Percentiles rank a stretch among this genome's conserved stretches.
phyloP scores from a whole-genome alignment of 495 filamentous ascomycete genomes.

The Aspergillus diversus region DNA sequence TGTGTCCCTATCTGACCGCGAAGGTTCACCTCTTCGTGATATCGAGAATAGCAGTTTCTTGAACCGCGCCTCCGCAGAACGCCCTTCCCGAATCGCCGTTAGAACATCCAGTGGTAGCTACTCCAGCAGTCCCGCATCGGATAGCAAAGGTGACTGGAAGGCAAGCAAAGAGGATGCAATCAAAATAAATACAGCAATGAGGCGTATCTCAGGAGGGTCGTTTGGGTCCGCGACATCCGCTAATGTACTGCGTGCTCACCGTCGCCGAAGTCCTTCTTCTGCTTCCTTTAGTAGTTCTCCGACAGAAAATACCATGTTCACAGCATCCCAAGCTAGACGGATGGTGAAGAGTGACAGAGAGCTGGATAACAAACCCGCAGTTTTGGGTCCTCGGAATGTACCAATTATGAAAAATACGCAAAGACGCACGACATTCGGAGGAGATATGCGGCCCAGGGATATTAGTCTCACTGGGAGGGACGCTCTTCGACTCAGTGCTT shows the following conservation, averaged over 20 bases:
- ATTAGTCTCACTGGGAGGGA: constrained; percentile 47
- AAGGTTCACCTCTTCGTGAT: constrained; percentile 67
- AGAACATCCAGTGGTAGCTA: constrained; percentile 52
- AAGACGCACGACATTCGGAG: constrained; percentile 55
- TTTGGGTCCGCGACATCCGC: constrained; percentile 33
- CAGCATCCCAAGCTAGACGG: constrained; percentile 67
- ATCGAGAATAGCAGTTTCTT: constrained; percentile 62
- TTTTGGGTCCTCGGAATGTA: constrained; percentile 67
- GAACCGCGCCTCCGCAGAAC: constrained; percentile 56
- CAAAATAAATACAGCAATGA: constrained; percentile 66
- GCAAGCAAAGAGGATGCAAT: constrained; percentile 60
- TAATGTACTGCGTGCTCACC: constrained; percentile 51
- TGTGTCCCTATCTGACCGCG: constrained; percentile 63
- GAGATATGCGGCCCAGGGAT: constrained; percentile 52
- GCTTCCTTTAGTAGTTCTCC: constrained; percentile 58
- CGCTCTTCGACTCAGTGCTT: constrained; percentile 49
- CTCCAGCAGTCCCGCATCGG: constrained; percentile 42
- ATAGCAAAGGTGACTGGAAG: constrained; percentile 49
- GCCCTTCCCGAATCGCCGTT: constrained; percentile 54
- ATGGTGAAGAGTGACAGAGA: constrained; percentile 73
- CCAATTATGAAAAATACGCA: constrained; percentile 65
- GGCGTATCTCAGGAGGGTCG: constrained; percentile 52
- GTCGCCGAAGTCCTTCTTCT: constrained; percentile 66
- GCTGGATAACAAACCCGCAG: constrained; percentile 53
- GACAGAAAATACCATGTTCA: constrained; percentile 64